Percentiles rank a stretch among this genome's conserved stretches.
Evolutionary conservation across 2,329 filamentous ascomycete genomes (phyloP).

Genomic region (Phaeoacremonium minimum): DNA sequence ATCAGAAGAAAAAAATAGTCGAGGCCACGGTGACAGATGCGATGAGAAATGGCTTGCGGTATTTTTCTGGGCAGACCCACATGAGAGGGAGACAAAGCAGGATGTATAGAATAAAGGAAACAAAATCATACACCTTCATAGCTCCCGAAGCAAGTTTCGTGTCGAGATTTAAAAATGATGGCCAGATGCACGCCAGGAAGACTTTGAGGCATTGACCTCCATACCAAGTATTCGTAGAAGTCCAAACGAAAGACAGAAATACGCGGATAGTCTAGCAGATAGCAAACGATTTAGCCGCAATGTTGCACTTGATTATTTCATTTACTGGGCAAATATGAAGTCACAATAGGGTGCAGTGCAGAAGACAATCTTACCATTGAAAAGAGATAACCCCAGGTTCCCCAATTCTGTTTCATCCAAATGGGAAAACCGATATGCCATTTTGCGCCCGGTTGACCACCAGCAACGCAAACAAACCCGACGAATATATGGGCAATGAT

Average conservation of each 20-base stretch:
- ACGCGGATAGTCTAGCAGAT: conserved; percentile 9
- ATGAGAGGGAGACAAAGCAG: conserved; percentile 17
- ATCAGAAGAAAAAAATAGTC: conserved; percentile 22
- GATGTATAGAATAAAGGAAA: conserved; percentile 17
- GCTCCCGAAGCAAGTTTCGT: conserved; percentile 11
- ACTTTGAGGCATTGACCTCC: conserved; percentile 18
- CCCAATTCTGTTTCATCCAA: conserved; percentile 19
- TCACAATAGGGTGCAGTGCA: neutral
- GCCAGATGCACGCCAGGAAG: conserved; percentile 13
- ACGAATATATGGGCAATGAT: conserved; percentile 16
- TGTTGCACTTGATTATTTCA: no score
- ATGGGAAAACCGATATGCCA: conserved; percentile 22
- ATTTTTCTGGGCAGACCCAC: conserved; percentile 18
- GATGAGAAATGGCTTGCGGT: conserved; percentile 17
- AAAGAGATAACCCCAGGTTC: conserved; percentile 18
- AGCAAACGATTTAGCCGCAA: no score
- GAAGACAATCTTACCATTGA: conserved; percentile 14
- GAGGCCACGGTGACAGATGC: conserved; percentile 16
- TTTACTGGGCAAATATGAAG: no score
- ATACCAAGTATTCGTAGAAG: conserved; percentile 18
- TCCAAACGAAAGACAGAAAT: conserved; percentile 19
- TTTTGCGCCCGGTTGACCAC: conserved; percentile 18
- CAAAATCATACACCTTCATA: conserved; percentile 14
- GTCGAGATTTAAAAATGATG: conserved; percentile 13
- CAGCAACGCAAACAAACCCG: conserved; percentile 17